Percentiles rank a stretch among this genome's conserved stretches.
These are phyloP conservation scores for Daphne laureola DNA, from an alignment of 441 rosid species.

Conservation along the genomic window DNA sequence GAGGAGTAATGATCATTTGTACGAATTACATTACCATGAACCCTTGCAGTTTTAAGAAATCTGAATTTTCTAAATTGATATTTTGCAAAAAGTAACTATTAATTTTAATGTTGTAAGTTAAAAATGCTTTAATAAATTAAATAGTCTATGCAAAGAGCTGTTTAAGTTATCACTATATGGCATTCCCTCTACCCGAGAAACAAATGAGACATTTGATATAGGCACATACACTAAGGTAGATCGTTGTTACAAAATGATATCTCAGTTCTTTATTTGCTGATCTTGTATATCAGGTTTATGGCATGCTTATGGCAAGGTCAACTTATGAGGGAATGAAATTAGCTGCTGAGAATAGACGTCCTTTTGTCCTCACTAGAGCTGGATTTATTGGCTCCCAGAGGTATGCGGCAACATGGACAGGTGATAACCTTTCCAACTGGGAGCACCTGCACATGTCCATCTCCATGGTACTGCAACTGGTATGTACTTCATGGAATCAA, in stretches of 20 bases:
- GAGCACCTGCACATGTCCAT: conserved; percentile 90
- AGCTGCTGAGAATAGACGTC: conserved; percentile 68
- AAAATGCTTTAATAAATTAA: no score
- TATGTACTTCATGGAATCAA: conserved; percentile 27
- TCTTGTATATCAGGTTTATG: conserved; percentile 55
- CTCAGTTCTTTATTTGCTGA: conserved; percentile 8
- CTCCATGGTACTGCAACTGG: conserved; percentile 93
- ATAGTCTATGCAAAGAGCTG: no score
- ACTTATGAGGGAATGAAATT: conserved; percentile 81
- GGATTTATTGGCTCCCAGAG: conserved; percentile 91
- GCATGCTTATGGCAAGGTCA: conserved; percentile 91
- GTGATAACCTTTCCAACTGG: conserved; percentile 95
- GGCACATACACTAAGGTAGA: no score
- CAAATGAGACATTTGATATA: no score
- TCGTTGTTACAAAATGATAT: no score
- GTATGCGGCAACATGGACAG: conserved; percentile 96
- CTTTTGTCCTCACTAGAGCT: conserved; percentile 95
- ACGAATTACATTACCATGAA: background rate
- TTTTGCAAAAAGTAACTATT: no score
- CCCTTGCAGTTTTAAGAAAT: background rate
- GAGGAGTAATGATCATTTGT: no score
- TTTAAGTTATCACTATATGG: no score
- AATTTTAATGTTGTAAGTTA: no score
- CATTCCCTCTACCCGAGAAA: no score
- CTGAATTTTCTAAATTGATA: background rate